Evolutionary conservation across 2,329 filamentous ascomycete species (phyloP).

Genomic region (Ophiostoma ulmi): DNA sequence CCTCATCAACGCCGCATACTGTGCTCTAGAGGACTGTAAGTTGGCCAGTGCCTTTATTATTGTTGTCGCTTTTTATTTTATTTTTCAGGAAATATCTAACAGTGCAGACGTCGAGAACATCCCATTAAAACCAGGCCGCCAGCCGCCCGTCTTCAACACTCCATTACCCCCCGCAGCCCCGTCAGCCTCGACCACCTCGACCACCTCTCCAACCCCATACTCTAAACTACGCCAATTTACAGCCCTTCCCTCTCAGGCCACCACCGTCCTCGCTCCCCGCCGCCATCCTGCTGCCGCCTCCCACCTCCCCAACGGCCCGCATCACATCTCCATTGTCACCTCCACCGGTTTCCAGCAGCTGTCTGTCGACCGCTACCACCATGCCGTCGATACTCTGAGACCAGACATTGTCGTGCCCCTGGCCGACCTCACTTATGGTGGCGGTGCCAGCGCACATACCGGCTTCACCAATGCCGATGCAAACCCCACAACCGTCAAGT

Average conservation of each 20-base stretch:
- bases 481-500: constrained; percentile 17
- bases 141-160: constrained; percentile 24
- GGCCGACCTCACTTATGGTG: constrained; percentile 58
- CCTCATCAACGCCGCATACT: constrained; percentile 63
- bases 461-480: neutral
- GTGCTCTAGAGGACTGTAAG: constrained; percentile 91
- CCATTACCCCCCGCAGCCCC: constrained; percentile 13
- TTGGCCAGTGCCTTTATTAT: constrained; percentile 18
- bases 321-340: constrained; percentile 71
- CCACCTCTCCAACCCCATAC: neutral
- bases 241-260: constrained; percentile 58
- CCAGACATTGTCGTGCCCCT: constrained; percentile 78
- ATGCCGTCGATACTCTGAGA: constrained; percentile 57
- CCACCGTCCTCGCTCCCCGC: constrained; percentile 71
- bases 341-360: constrained; percentile 78
- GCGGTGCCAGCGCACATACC: constrained; percentile 32
- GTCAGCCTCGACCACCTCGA: neutral
- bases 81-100: neutral
- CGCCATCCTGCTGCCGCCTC: constrained; percentile 69
- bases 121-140: constrained; percentile 18
- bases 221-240: constrained; percentile 70
- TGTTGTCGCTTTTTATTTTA: neutral
- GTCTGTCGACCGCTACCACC: constrained; percentile 61
- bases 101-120: constrained; percentile 25
- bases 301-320: constrained; percentile 65